phyloP scores from a whole-genome alignment of 768 basidiomycete species.

The Leucocoprinus sp. region DNA sequence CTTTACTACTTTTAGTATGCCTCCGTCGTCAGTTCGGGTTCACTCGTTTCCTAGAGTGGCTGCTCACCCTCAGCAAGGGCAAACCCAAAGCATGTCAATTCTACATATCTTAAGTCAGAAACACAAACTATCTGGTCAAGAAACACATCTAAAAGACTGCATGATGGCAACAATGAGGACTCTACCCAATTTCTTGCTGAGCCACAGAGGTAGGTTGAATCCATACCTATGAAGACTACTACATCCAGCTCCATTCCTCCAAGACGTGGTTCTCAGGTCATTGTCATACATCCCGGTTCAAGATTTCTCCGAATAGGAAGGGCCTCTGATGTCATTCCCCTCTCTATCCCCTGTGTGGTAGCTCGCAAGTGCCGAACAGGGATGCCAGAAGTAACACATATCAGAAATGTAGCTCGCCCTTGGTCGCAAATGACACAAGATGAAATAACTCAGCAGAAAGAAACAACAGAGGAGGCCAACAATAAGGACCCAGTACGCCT shows the following conservation, averaged over 20 bases:
- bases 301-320: constrained; percentile 64
- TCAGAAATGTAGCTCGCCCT: constrained; percentile 1
- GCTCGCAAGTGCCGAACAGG: constrained; percentile 52
- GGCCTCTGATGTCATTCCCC: constrained; percentile 71
- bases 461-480: constrained; percentile 10
- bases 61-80: constrained; percentile 31
- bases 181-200: neutral
- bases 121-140: constrained; percentile 66
- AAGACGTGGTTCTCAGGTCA: constrained; percentile 70
- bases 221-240: neutral
- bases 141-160: constrained; percentile 27
- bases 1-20: constrained; percentile 77
- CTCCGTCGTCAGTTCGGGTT: constrained; percentile 46
- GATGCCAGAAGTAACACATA: constrained; percentile 32
- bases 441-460: neutral
- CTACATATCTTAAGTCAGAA: constrained; percentile 73
- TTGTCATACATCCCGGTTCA: constrained; percentile 77
- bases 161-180: constrained; percentile 9
- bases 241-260: neutral
- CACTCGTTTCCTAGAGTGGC: constrained; percentile 3
- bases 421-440: constrained; percentile 6
- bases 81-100: constrained; percentile 74
- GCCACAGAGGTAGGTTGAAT: constrained; percentile 5
- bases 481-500: constrained; percentile 59
- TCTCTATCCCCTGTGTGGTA: constrained; percentile 60